Evolutionary conservation across 805 yeast genomes (phyloP), one percentile per base, ranked within the genome.

Genomic region (Lipomyces sp.): DNA sequence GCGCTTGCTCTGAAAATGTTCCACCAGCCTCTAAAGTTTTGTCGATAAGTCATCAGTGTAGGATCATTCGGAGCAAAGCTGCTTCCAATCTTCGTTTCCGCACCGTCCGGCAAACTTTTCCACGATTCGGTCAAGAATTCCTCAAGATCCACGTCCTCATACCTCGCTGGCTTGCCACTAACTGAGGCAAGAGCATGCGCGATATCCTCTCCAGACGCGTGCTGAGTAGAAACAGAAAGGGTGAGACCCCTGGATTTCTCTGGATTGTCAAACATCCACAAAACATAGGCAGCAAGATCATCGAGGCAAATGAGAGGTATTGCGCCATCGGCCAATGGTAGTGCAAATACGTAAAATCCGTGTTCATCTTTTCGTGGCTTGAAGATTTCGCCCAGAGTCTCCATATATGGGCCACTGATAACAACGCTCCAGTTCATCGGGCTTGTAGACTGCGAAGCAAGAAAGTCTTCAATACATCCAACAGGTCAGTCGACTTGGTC

Each of bases 381-480:
- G 18, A 42, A 42, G 48, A 4, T 15, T 42, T 42, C 48, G 24
- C 10, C 0, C 24, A 42, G 48, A 42, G 24, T 42, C 48, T 42
- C 48, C 48, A 42, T 42, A 8, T 42, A 42, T 42, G 48, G 48
- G n/a, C 48, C 48, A 42, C 48, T 42, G 48, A 6, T n/a, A 42
- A 42, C 48, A 42, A 42, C 15, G 24, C 48, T 42, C 48, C 48
- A 42, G 48, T 42, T 42, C 48, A 42, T 42, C 48, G 48, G 48
- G 24, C 48, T 42, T 5, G 48, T 42, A n/a, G 48, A 42, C 48
- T 42, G 48, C 48, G 48, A 42, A 42, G 48, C 24, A 42, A 42
- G 48, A n/a, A 15, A 42, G 48, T 42, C 48, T 42, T n/a, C 24
- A 42, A 42, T 42, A 24, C 48, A 42, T 10, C 48, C 48, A 42